A percentile compares a stretch with the other conserved stretches of the same genome.
phyloP scores from a whole-genome alignment of 1,139 yeast species.

The Candida tropicalis region DNA sequence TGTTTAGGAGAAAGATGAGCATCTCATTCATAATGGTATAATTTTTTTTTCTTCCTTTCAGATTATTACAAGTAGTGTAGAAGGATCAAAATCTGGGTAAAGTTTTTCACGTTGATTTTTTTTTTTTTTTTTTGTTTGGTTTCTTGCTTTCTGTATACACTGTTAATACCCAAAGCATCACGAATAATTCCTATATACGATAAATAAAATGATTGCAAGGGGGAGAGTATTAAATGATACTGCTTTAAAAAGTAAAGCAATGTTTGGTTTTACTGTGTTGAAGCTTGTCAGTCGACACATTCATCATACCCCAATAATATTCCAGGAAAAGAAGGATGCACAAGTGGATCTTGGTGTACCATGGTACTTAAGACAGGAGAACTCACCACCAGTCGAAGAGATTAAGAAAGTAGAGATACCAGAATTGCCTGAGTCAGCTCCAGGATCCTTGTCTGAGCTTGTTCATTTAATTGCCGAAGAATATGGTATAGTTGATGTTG shows the following conservation, averaged over 20 bases:
- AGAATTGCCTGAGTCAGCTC: constrained; percentile 57
- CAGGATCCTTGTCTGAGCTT: constrained; percentile 49
- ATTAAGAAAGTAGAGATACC: constrained; percentile 37
- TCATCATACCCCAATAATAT: neutral
- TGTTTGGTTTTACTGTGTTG: neutral
- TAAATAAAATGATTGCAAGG: neutral
- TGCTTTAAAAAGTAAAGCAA: neutral
- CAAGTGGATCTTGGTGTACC: constrained; percentile 36
- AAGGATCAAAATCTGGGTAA: neutral
- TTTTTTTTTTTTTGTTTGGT: neutral
- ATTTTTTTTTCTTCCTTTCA: constrained; percentile 2
- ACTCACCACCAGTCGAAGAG: constrained; percentile 39
- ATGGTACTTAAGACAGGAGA: constrained; percentile 63
- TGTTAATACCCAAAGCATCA: neutral
- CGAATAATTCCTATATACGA: neutral
- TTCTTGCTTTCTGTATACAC: neutral
- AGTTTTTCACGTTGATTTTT: neutral
- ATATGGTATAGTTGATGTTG: constrained; percentile 65
- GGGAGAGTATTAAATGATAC: neutral
- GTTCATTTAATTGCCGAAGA: constrained; percentile 53
- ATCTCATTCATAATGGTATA: constrained; percentile 3
- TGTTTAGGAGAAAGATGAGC: constrained; percentile 10
- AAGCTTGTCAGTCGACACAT: neutral
- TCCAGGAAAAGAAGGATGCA: neutral
- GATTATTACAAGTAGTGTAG: neutral